Base-by-base conservation (phyloP, 176 grass and related monocot species). In the Alloteropsis semialata region DNA sequence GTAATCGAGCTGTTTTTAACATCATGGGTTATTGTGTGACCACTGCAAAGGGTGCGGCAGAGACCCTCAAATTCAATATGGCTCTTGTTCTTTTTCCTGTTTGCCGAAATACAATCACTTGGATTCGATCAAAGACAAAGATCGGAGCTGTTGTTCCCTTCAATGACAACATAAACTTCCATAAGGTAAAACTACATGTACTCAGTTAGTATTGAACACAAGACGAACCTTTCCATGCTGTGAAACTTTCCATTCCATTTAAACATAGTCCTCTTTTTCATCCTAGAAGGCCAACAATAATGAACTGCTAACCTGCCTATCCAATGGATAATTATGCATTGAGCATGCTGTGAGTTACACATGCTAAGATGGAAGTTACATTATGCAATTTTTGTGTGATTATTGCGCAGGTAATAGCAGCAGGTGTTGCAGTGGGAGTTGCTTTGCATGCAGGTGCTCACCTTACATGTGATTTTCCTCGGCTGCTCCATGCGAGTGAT, bases 101-200 rank as follows among this genome's bases (percentile, higher is more conserved):
- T 69, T 95, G 92, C 66, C 79, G 90, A 74, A 95, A 95, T 76
- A 95, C 90, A 70, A 89, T 95, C 46, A 95, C 92, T 46, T 94
- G 92, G 92, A 88, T 96, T 84, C 72, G 94, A 25, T 92, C 88
- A 3, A 93, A 97, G 78, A 97, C 94, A 74, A 82, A 93, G 63
- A 83, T 97, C 32, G 94, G 94, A 65, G 89, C 78, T 32, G 51
- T 85, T 39, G 71, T 97, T 15, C 94, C 94, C 54, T 97, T 94
- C 85, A 92, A 96, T 48, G 94, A 96, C 83, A 96, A 93, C n/a
- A 92, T 93, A 71, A 96, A 96, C 53, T 97, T 97, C 46, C 94
- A 97, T 54, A 97, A 94, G 87, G 93, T 90, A 83, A 69, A 43
- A 32, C 14, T 18, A 25, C 54, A 12, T 34, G 17, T 13, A 54